Evolutionary conservation across 2,329 filamentous ascomycete species (phyloP).

Genomic region (Xylariaceae sp.): DNA sequence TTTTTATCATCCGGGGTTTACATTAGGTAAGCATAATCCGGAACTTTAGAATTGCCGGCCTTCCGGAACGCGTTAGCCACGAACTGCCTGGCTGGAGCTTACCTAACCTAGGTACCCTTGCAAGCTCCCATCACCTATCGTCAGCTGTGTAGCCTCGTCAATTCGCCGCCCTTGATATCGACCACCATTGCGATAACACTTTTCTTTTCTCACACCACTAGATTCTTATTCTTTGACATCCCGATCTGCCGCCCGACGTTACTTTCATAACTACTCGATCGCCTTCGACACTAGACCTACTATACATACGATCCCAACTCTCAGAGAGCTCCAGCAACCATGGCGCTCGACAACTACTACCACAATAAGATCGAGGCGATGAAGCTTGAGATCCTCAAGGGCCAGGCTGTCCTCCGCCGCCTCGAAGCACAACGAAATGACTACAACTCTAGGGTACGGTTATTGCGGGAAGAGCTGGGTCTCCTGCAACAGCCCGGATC

Average conservation of each 20-base stretch:
- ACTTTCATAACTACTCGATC: not conserved
- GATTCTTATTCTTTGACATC: not conserved
- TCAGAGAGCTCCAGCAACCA: conserved; percentile 54
- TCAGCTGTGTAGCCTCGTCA: conserved; percentile 18
- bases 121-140: conserved; percentile 18
- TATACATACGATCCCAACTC: conserved; percentile 16
- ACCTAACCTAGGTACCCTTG: conserved; percentile 11
- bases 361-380: conserved; percentile 99
- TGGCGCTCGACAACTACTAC: conserved; percentile 99
- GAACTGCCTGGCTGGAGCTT: conserved; percentile 26
- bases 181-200: conserved; percentile 1
- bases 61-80: conserved; percentile 32
- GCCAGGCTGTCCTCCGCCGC: conserved; percentile 90
- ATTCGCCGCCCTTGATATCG: conserved; percentile 1
- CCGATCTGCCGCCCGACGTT: not conserved
- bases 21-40: conserved; percentile 6
- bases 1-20: no score
- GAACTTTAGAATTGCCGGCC: conserved; percentile 29
- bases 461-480: conserved; percentile 93
- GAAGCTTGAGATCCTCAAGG: conserved; percentile 99
- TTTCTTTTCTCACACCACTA: not conserved
- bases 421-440: conserved; percentile 98
- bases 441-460: conserved; percentile 96
- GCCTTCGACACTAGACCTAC: conserved; percentile 6
- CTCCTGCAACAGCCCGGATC: conserved; percentile 95